These are phyloP conservation scores for Zygnema circumcarinatum DNA, from an alignment of 139 green algal species.

Conservation along the genomic window DNA sequence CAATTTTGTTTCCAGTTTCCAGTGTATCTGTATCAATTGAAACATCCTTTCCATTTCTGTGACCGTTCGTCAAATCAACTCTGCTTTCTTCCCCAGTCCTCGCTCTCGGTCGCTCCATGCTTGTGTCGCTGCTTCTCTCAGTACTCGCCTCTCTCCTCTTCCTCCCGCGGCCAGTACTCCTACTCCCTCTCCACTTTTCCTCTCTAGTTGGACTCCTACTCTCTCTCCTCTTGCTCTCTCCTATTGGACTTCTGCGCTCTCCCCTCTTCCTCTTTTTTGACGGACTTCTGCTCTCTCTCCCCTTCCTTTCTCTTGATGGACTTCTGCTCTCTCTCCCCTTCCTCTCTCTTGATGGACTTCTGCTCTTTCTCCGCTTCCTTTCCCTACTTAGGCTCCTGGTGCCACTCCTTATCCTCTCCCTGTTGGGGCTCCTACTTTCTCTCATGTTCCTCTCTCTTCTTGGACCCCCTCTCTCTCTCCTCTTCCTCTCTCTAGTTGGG, in stretches of 20 bases:
- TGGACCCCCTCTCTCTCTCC: neutral
- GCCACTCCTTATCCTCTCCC: neutral
- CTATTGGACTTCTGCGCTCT: neutral
- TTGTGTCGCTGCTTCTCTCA: neutral
- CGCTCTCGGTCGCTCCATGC: neutral
- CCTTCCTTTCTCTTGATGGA: neutral
- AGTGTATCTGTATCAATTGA: too few species aligned
- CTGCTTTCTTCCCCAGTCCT: neutral
- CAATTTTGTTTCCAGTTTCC: too few species aligned
- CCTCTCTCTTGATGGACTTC: neutral
- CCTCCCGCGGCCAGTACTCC: neutral
- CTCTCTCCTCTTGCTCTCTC: neutral
- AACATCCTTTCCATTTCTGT: too few species aligned
- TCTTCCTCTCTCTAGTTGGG: neutral
- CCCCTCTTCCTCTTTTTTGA: too few species aligned
- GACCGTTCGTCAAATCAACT: neutral
- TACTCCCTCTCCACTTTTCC: neutral
- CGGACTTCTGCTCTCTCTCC: neutral
- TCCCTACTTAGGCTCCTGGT: neutral
- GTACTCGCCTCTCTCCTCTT: constrained; percentile 7
- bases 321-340: neutral
- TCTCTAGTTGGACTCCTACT: constrained; percentile 2
- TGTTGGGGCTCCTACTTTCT: neutral
- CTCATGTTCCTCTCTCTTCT: neutral
- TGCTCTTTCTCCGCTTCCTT: neutral